These are phyloP conservation scores for Triticum monococcum DNA, from an alignment of 176 grass and related monocot species.

Conservation along the genomic window DNA sequence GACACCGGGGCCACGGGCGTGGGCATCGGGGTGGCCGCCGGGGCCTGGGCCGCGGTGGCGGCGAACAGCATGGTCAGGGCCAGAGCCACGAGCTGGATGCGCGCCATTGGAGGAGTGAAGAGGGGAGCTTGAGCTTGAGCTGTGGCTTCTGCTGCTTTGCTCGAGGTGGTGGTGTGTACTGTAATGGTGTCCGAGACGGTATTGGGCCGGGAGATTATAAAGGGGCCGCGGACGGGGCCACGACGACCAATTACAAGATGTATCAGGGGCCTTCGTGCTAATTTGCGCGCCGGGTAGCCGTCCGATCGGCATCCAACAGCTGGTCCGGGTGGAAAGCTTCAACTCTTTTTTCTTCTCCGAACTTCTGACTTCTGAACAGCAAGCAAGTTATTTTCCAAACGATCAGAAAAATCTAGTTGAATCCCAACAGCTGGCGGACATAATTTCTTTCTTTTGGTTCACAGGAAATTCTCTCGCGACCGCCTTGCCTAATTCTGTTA, in stretches of 20 bases:
- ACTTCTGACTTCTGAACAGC: neutral
- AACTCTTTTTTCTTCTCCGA: neutral
- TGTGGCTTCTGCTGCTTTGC: neutral
- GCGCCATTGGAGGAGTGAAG: slow-evolving; percentile 41
- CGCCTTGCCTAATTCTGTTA: neutral
- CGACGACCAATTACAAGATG: neutral
- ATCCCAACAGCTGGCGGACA: neutral
- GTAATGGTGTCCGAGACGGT: slow-evolving; percentile 37
- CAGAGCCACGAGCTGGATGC: slow-evolving; percentile 39
- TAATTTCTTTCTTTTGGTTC: neutral
- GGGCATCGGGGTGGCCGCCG: slow-evolving; percentile 38
- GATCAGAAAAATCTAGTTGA: neutral
- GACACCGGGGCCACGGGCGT: slow-evolving; percentile 30
- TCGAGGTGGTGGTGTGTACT: slow-evolving; percentile 26
- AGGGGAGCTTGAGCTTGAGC: slow-evolving; percentile 7
- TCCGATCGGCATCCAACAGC: slow-evolving; percentile 12
- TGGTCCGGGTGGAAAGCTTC: neutral
- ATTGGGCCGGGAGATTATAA: slow-evolving; percentile 33
- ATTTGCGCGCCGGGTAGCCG: neutral
- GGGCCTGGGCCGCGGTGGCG: slow-evolving; percentile 42
- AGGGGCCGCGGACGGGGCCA: slow-evolving; percentile 15
- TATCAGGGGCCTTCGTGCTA: neutral
- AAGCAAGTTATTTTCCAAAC: neutral
- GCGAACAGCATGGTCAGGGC: slow-evolving; percentile 56
- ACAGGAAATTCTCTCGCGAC: neutral